phyloP scores from a whole-genome alignment of 768 basidiomycete genomes.

The Auriscalpium orientale region DNA sequence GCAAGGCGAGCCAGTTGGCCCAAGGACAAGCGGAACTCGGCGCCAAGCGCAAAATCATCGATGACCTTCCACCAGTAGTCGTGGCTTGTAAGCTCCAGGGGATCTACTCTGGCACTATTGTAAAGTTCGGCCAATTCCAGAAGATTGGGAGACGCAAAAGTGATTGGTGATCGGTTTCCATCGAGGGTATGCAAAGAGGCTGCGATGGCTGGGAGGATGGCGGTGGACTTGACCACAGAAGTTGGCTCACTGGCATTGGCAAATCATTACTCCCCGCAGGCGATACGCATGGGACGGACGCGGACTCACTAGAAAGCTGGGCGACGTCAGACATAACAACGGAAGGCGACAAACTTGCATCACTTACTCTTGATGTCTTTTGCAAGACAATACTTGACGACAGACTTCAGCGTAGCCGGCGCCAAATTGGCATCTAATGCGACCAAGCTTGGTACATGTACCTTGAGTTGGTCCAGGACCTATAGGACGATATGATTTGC shows the following conservation, averaged over 20 bases:
- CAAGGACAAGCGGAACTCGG: slow-evolving; percentile 59
- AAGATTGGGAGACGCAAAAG: slow-evolving; percentile 79
- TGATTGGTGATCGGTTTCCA: slow-evolving; percentile 38
- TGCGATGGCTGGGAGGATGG: slow-evolving; percentile 58
- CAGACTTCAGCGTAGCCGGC: slow-evolving; percentile 37
- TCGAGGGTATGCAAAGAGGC: slow-evolving; percentile 26
- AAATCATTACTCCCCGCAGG: neutral
- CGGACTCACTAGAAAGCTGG: slow-evolving; percentile 71
- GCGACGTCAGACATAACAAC: neutral
- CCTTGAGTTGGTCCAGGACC: slow-evolving; percentile 44
- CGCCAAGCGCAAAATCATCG: slow-evolving; percentile 57
- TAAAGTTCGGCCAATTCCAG: slow-evolving; percentile 66
- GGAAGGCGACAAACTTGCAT: neutral
- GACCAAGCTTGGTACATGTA: slow-evolving; percentile 48
- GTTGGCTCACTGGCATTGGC: slow-evolving; percentile 74
- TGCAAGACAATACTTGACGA: slow-evolving; percentile 46
- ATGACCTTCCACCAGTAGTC: slow-evolving; percentile 58
- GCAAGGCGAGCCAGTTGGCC: slow-evolving; percentile 46
- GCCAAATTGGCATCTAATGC: slow-evolving; percentile 75
- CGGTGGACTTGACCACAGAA: slow-evolving; percentile 70
- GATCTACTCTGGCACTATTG: slow-evolving; percentile 37
- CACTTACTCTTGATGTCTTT: slow-evolving; percentile 47
- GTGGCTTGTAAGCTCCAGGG: slow-evolving; percentile 43
- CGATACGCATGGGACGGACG: neutral
- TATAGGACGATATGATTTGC: slow-evolving; percentile 18